Percentiles rank a stretch among this genome's conserved stretches.
Evolutionary conservation across 208 protist species (phyloP).

Genomic region (Novymonas esmeraldas): DNA sequence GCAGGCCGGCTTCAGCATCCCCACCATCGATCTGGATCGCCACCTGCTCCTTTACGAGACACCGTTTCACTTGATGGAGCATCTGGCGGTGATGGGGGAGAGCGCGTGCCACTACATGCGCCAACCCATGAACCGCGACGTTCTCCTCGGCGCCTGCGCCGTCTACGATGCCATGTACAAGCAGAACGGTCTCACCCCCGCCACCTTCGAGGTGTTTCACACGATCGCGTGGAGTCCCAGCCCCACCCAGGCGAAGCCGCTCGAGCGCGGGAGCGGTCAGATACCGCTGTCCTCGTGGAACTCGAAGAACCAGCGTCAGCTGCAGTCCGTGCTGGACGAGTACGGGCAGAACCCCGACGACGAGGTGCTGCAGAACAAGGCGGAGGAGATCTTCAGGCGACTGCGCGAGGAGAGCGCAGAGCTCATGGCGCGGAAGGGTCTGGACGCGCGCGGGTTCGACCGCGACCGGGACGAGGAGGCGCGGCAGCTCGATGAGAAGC

Average conservation of each 20-base stretch:
- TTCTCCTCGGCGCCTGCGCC: constrained; percentile 74
- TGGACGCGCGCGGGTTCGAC: constrained; percentile 63
- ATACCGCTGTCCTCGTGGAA: constrained; percentile 76
- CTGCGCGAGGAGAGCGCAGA: constrained; percentile 77
- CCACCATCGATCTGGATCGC: constrained; percentile 92
- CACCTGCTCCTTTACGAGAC: constrained; percentile 88
- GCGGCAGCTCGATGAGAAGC: constrained; percentile 61
- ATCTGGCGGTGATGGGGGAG: constrained; percentile 89
- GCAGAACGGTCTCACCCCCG: constrained; percentile 83
- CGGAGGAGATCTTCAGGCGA: constrained; percentile 73
- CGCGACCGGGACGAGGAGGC: constrained; percentile 56
- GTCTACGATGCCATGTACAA: constrained; percentile 88
- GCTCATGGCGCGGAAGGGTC: constrained; percentile 60
- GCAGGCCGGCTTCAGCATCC: constrained; percentile 87
- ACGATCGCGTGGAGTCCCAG: constrained; percentile 90
- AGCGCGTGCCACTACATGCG: constrained; percentile 80
- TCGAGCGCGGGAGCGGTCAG: constrained; percentile 78
- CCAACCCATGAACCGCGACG: constrained; percentile 67
- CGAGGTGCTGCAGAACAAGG: constrained; percentile 56
- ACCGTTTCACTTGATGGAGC: constrained; percentile 91
- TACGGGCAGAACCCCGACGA: constrained; percentile 86
- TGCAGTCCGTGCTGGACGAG: constrained; percentile 82
- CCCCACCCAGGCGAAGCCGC: constrained; percentile 82
- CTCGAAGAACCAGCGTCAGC: constrained; percentile 65
- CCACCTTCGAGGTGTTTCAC: constrained; percentile 93